Evolutionary conservation across 1,284 basidiomycete genomes (phyloP), one percentile per base, ranked within the genome.

Genomic region (Ustilago curta): DNA sequence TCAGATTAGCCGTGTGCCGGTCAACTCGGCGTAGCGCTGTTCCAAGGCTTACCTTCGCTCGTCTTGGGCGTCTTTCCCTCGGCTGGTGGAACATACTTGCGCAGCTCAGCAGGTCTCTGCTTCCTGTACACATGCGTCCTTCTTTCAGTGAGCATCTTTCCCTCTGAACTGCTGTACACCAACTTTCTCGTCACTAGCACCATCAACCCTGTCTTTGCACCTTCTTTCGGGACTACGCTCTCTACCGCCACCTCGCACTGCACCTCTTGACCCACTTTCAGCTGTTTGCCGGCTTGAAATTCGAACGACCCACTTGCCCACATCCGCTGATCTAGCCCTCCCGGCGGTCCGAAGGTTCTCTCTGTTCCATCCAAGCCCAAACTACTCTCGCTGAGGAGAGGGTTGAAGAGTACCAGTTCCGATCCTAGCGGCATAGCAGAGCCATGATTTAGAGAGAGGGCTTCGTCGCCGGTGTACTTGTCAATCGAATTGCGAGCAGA

Each of bases 291-390:
- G 3, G 37, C 35, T 27, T 76, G 58, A 31, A 76, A 69, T 16
- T 71, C 50, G 35, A 76, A 76, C 7, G 69, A 76, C 2, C 73
- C 73, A 31, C 68, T 65, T 4, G 73, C 69, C 73, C 73, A 76
- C 73, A 76, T 76, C 1, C 73, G 52, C 43, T 76, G 73, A 25
- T 76, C 58, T 8, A 76, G 56, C 1, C 69, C 73, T 14, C 68
- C 73, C 0, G 69, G 73, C 3, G 73, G 73, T 4, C 69, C 61
- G 35, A 71, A 76, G 6, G 50, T 61, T n/a, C 66, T 49, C 35
- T 76, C 73, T 0, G 73, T 68, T 18, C 69, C 68, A 31, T 71
- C 69, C 1, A 45, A 3, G 16, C 60, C 60, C 0, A 76, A 59
- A 2, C 48, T 61, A 16, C n/a, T 25, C 19, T 75, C 72, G 57